Evolutionary conservation across 1,284 basidiomycete species (phyloP), one percentile per base, ranked within the genome.

Genomic region (Irpex sp.): DNA sequence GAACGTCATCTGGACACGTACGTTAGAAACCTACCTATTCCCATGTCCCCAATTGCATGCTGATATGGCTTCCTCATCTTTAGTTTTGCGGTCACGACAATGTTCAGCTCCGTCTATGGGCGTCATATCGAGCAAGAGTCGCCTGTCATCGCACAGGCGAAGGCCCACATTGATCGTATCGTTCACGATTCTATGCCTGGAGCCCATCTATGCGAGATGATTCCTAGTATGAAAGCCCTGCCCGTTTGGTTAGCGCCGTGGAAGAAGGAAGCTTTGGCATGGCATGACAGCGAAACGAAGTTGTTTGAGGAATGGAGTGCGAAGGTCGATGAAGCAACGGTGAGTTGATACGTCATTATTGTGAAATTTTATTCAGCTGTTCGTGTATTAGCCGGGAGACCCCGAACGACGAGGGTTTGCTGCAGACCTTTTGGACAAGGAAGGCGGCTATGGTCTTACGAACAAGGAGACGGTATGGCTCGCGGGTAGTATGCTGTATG

Each of bases 231-330:
- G 62, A 60, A 59, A 53, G n/a, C 55, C 58, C 31, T 63, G 7
- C 62, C 62, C 17, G 60, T 17, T 9, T 60, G 58, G 58, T 47
- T 63, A 3, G 62, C 62, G 1, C 53, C 51, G 47, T 63, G 62
- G 62, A 63, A 63, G 58, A 47, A 57, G 35, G 58, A 63, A 5
- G 58, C 37, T 21, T 39, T 56, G 19, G 51, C 33, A 37, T 63
- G 57, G 58, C 50, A 59, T 17, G 47, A 59, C 31, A 8, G 8
- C 13, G 62, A 63, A 50, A 63, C 64, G n/a, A 46, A 63, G 43
- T 49, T 63, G 54, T 61, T 63, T 35, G 56, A 58, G 26, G 57
- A 19, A 31, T 58, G 57, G 9, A 33, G 9, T 9, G 9, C 26
- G 2, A 2, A 15, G 6, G 31, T 55, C 31, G 26, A 7, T 6